A percentile compares a stretch with the other conserved stretches of the same genome.
Evolutionary conservation across 352 stramenopile genomes (phyloP).

Genomic region (Pythium insidiosum): DNA sequence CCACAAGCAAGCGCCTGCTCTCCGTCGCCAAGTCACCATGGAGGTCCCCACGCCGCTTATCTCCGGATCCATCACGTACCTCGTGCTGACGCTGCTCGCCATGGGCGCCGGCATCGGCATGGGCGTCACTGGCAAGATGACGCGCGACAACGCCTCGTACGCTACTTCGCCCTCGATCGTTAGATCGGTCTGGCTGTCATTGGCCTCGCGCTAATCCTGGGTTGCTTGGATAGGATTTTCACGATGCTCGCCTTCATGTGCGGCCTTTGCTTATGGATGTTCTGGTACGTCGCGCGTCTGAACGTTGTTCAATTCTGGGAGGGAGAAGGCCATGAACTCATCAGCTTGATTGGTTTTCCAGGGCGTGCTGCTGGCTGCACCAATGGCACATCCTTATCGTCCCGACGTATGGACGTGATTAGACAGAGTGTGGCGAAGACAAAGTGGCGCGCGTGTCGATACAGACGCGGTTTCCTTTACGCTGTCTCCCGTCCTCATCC

Average conservation of each 20-base stretch:
- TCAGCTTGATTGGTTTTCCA: slow-evolving; percentile 7
- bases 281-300: slow-evolving; percentile 44
- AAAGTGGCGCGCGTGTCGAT: not conserved
- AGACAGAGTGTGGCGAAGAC: no score
- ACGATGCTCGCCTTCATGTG: slow-evolving; percentile 76
- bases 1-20: no score
- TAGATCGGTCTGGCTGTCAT: slow-evolving; percentile 2
- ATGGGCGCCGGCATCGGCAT: slow-evolving; percentile 70
- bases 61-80: slow-evolving; percentile 81
- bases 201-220: no score
- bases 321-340: not conserved
- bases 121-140: slow-evolving; percentile 78
- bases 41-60: slow-evolving; percentile 69
- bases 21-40: no score
- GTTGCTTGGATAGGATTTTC: slow-evolving; percentile 83
- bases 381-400: slow-evolving; percentile 87
- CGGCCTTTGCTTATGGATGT: slow-evolving; percentile 83
- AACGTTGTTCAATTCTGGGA: not conserved
- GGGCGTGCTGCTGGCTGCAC: slow-evolving; percentile 86
- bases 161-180: slow-evolving; percentile 13
- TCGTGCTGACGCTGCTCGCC: slow-evolving; percentile 79
- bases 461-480: no score
- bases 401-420: slow-evolving; percentile 69
- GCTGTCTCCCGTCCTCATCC: no score
- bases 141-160: slow-evolving; percentile 80